Base-by-base conservation (phyloP, 2,329 filamentous ascomycete genomes). In the Cladosporium sp. region DNA sequence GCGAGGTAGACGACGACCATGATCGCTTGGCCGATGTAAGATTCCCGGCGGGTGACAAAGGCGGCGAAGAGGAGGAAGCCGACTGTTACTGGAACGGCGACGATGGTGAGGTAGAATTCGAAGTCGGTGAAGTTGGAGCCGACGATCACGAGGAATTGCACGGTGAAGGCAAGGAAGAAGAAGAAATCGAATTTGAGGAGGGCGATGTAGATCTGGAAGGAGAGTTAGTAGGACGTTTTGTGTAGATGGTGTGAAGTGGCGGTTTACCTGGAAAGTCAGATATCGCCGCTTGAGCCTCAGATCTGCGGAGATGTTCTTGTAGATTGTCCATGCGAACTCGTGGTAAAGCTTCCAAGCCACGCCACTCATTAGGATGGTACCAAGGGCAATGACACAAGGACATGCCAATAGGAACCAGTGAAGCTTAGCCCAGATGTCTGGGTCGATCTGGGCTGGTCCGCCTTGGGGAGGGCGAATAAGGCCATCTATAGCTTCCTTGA, bases 171-270 rank as follows among this genome's bases (percentile, higher is more conserved):
- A 52, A 99, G 85, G 82, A 99, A 99, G 81, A 99, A 97, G 85
- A 99, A 99, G 77, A 99, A 97, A 77, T 99, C 94, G 74, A 99
- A 99, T 76, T 99, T 99, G 65, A 99, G 83, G 11, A 99, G 84
- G 38, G 94, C 91, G 70, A 99, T 97, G 76, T 97, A 99, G 74
- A 99, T 92, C 92, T 96, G 63, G n/a, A 15, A 15, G 34, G 19
- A 17, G 30, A n/a, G 47, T 69, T 42, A 65, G 63, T 25, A 37
- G 6, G 3, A 14, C 36, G 12, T 17, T 12, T 4, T 57, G 12
- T 14, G 8, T 8, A 22, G 2, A 22, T 25, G 8, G 17, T 28
- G 47, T 17, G 30, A 54, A 20, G 14, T 37, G 30, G 36, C 40
- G n/a, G 69, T 80, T 55, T 79, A 96, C 92, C 86, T 99, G 94